A percentile compares a stretch with the other conserved stretches of the same genome.
Conservation (phyloP, 1,139 yeast species). For the Pichia sp. region DNA sequence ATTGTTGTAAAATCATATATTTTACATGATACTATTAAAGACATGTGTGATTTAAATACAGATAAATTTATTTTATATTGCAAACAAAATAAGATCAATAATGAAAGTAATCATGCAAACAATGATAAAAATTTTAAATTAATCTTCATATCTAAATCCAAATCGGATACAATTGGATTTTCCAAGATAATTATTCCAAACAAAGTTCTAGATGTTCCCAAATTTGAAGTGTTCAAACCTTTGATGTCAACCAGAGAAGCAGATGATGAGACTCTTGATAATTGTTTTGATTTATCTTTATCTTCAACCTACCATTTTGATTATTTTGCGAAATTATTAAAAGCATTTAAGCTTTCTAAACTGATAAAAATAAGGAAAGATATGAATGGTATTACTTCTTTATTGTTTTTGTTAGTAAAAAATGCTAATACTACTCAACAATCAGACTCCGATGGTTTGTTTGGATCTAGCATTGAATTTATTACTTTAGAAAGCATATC, state of each 20-base stretch:
- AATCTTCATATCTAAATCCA: slow-evolving; percentile 46
- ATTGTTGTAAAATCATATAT: slow-evolving; percentile 63
- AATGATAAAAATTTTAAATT: slow-evolving; percentile 31
- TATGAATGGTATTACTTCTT: slow-evolving; percentile 44
- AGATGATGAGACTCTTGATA: slow-evolving; percentile 16
- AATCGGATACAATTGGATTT: slow-evolving; percentile 44
- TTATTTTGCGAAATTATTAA: slow-evolving; percentile 46
- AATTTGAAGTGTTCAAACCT: slow-evolving; percentile 32
- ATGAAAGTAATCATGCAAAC: not conserved
- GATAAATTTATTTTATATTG: slow-evolving; percentile 51
- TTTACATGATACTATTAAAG: slow-evolving; percentile 57
- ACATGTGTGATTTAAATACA: slow-evolving; percentile 59
- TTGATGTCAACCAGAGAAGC: slow-evolving; percentile 17
- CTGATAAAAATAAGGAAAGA: slow-evolving; percentile 59
- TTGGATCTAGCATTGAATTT: slow-evolving; percentile 60
- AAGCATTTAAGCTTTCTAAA: slow-evolving; percentile 50
- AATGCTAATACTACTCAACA: slow-evolving; percentile 4
- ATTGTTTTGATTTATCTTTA: slow-evolving; percentile 15
- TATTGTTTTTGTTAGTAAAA: slow-evolving; percentile 36
- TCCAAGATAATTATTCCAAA: slow-evolving; percentile 65
- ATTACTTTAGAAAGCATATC: slow-evolving; percentile 45
- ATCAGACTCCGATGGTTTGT: slow-evolving; percentile 13
- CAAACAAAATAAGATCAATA: slow-evolving; percentile 18
- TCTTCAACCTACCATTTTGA: slow-evolving; percentile 46
- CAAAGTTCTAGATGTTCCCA: slow-evolving; percentile 55